Evolutionary conservation across 1,139 yeast genomes (phyloP), one percentile per base, ranked within the genome.

Genomic region (Hemisphaericaspora subhashii): DNA sequence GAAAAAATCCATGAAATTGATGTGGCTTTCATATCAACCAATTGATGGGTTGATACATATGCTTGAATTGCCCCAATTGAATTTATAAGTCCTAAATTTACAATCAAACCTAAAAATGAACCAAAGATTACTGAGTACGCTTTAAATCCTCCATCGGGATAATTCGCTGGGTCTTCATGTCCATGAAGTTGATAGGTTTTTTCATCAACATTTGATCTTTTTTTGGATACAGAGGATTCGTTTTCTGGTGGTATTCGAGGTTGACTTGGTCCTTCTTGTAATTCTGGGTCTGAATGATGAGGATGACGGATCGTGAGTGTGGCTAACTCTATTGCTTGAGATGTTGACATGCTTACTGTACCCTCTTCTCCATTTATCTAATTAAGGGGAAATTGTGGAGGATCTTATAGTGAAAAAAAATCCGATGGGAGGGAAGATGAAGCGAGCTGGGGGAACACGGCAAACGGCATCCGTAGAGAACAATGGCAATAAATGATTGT

Each of bases 1-100:
- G 86, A 76, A 53, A 82, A 83, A 42, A 83, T 73, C 89, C 89
- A 83, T 5, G 85, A 77, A 2, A 81, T 64, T 4, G 76, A 60
- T 2, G 80, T 64, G 2, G 78, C 66, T 3, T 74, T 55, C 10
- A 64, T 54, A 23, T 62, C 55, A 3, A 59, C 54, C 39, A 83
- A 64, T 50, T 81, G 85, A 54, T 83, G 72, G 40, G 65, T 62
- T 3, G 77, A 59, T 4, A 82, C 64, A 55, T 80, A 81, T 1
- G 84, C 74, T 54, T 82, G 86, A 14, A 82, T 68, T 11, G 81
- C 82, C 41, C 88, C 87, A n/a, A 77, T 68, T 2, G 84, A 64
- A 48, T 81, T 82, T 43, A 77, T 64, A 13, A 82, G 53, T 2
- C 89, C 90, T 52, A 84, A 78, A 5, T 74, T 71, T 7, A 79